Base-by-base conservation (phyloP, 192 early-diverging fungal species). In the Backusella mclennaniae region DNA sequence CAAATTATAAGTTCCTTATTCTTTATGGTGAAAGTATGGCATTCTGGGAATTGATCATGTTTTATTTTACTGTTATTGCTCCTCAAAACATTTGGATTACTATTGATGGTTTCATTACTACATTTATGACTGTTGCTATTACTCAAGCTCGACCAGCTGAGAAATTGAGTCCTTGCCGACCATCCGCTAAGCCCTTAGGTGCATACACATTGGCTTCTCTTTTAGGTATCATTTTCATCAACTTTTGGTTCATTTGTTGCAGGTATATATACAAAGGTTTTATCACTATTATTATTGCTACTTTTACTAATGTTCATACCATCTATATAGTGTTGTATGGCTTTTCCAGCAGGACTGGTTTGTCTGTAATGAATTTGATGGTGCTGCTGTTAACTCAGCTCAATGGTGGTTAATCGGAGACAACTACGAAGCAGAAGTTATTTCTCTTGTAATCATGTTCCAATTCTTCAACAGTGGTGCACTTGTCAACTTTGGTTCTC, bases 381-480 rank as follows among this genome's bases (percentile, higher is more conserved):
- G 85, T 52, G 72, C 83, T 19, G 76, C 86, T 67, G 81, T 87
- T 21, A 87, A 93, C 75, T 80, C 90, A 8, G 73, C 88, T 26
- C 80, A 88, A 67, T 95, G 94, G 94, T 95, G 93, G 92, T 82
- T 93, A 38, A 78, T 94, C 8, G 93, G 87, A 39, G 94, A 95
- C 74, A 94, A 94, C 76, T 95, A 88, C 76, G 93, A 95, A 83
- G 84, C 88, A 15, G 89, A 82, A 73, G 76, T 91, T 31, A 85
- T 89, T 31, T 85, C 88, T 1, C 82, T 94, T 21, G 77, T 94
- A 4, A 78, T 82, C 19, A 74, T 89, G 69, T 92, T 90, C 85
- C 93, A 94, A 79, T 93, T 94, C 79, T 83, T 92, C 76, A 87
- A 94, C 80, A 87, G 83, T 23, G 91, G 88, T 6, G 89, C 88